Percentiles rank a stretch among this genome's conserved stretches.
phyloP scores from a whole-genome alignment of 345 rosid species.

The Acer campestre region DNA sequence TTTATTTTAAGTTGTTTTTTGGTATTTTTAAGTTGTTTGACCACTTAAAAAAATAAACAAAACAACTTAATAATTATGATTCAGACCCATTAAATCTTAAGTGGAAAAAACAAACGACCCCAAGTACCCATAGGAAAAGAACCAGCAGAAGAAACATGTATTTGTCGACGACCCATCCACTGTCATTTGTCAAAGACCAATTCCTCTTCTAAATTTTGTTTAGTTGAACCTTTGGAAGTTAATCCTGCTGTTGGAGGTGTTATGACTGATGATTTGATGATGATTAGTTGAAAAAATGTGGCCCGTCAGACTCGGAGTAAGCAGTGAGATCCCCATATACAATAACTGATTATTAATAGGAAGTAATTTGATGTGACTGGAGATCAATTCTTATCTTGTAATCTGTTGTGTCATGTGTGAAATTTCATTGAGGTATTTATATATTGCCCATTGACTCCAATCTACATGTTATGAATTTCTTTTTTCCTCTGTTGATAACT shows the following conservation, averaged over 20 bases:
- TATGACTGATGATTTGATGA: conserved; percentile 55
- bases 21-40: too few relatives aligned
- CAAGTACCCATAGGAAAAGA: too few relatives aligned
- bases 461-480: conserved; percentile 14
- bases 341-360: conserved; percentile 13
- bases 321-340: conserved; percentile 28
- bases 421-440: conserved; percentile 9
- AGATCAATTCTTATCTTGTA: conserved; percentile 22
- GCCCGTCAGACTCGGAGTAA: conserved; percentile 31
- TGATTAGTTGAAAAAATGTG: conserved; percentile 36
- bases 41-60: too few relatives aligned
- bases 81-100: too few relatives aligned
- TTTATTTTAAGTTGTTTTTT: too few relatives aligned
- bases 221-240: conserved; percentile 42
- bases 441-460: conserved; percentile 5
- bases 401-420: conserved; percentile 23
- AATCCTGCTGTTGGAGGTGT: conserved; percentile 43
- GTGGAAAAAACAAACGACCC: too few relatives aligned
- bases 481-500: conserved; percentile 3
- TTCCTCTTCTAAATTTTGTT: too few relatives aligned
- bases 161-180: too few relatives aligned
- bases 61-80: too few relatives aligned
- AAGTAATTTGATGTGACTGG: conserved; percentile 20
- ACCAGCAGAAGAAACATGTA: too few relatives aligned
- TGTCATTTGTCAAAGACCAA: too few relatives aligned